Conservation (phyloP, 202 grass and related monocot species). For the Carex arenaria region DNA sequence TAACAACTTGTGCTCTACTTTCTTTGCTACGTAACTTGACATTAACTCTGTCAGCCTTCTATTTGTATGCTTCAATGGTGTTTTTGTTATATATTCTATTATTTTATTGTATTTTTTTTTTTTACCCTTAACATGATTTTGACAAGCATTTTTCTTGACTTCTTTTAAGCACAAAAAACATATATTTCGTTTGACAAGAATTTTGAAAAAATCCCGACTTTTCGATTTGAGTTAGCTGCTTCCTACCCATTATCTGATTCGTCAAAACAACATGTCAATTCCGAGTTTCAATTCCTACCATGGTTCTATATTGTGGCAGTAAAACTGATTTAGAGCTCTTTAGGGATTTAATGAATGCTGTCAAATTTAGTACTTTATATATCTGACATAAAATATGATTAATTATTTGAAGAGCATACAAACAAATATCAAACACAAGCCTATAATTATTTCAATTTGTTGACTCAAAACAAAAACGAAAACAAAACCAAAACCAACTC, state of each 20-base stretch:
- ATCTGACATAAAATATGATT: too few species aligned
- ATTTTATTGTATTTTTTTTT: neutral
- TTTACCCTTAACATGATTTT: neutral
- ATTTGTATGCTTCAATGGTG: neutral
- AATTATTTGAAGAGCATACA: too few species aligned
- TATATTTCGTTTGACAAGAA: too few species aligned
- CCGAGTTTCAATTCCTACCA: neutral
- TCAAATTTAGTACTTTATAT: too few species aligned
- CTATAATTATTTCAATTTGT: too few species aligned
- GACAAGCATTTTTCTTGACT: neutral
- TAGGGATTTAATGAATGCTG: too few species aligned
- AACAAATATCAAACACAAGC: too few species aligned
- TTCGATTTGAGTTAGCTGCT: neutral
- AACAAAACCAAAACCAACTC: too few species aligned
- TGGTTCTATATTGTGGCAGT: neutral
- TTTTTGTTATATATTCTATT: neutral
- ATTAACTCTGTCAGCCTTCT: neutral
- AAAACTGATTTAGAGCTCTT: too few species aligned
- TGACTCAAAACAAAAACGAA: too few species aligned
- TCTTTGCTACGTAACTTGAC: too few species aligned
- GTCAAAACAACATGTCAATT: neutral
- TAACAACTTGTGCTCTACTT: neutral
- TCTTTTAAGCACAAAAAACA: neutral
- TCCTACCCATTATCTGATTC: neutral
- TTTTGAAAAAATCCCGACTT: neutral